These are phyloP conservation scores for Escovopsis sp. DNA, from an alignment of 2,329 filamentous ascomycete genomes.

Conservation along the genomic window DNA sequence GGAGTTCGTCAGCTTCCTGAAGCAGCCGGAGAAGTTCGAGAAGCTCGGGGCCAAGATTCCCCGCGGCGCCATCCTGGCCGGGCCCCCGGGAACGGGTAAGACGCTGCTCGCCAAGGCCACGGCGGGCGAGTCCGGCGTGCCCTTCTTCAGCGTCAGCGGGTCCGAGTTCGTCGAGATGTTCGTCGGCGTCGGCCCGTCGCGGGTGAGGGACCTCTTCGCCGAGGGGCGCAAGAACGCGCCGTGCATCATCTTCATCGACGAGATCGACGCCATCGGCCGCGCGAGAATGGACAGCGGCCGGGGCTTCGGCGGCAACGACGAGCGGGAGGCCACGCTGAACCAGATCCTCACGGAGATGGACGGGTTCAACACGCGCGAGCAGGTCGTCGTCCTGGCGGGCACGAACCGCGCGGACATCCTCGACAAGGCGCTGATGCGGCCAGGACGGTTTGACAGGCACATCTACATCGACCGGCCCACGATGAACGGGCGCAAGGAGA, in stretches of 20 bases:
- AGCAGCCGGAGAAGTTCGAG: constrained; percentile 84
- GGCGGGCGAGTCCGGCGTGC: constrained; percentile 88
- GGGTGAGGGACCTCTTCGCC: constrained; percentile 86
- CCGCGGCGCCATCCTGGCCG: constrained; percentile 86
- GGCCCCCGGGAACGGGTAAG: constrained; percentile 97
- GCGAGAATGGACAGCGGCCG: constrained; percentile 63
- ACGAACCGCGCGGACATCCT: constrained; percentile 92
- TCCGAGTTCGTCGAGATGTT: constrained; percentile 99
- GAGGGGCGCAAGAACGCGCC: constrained; percentile 91
- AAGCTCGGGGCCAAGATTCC: constrained; percentile 95
- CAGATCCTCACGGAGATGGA: constrained; percentile 99
- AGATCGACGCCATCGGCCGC: constrained; percentile 95
- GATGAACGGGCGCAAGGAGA: constrained; percentile 91
- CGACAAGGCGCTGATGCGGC: constrained; percentile 90
- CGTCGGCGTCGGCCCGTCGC: constrained; percentile 90
- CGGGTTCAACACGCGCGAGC: constrained; percentile 91
- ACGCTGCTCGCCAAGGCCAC: constrained; percentile 94
- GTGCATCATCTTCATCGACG: constrained; percentile 98
- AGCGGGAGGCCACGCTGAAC: constrained; percentile 91
- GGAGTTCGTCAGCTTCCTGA: constrained; percentile 96
- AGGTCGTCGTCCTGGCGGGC: constrained; percentile 91
- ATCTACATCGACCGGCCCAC: constrained; percentile 91
- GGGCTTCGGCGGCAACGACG: constrained; percentile 77
- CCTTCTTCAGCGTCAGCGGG: constrained; percentile 96
- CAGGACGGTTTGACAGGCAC: constrained; percentile 91